These are phyloP conservation scores for Lactarius hatsudake DNA, from an alignment of 768 basidiomycete species.

Conservation along the genomic window DNA sequence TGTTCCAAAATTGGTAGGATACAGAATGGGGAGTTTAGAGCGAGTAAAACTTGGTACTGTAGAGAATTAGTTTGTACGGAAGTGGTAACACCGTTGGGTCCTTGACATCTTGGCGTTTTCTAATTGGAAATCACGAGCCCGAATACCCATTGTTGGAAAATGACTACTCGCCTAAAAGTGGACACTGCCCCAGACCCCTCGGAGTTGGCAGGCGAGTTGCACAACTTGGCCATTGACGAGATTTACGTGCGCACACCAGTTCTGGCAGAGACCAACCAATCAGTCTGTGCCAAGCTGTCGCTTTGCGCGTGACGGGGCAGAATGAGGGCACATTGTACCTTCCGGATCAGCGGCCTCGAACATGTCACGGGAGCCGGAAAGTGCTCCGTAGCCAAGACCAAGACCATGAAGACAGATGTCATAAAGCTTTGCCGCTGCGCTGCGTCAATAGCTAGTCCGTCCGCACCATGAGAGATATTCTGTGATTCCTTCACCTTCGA, in stretches of 20 bases:
- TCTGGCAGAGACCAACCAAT: conserved; percentile 40
- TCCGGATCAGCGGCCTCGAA: conserved; percentile 47
- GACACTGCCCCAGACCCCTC: conserved; percentile 45
- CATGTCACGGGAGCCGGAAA: conserved; percentile 23
- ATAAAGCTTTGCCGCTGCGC: conserved; percentile 36
- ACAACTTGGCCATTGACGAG: conserved; percentile 45
- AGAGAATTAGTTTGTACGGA: background rate
- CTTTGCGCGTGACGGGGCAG: background rate
- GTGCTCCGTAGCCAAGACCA: background rate
- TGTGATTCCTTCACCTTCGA: conserved; percentile 47
- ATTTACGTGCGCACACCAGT: conserved; percentile 42
- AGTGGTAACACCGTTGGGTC: background rate
- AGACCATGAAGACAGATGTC: background rate
- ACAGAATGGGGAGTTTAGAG: background rate
- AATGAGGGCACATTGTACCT: conserved; percentile 2
- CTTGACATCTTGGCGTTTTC: conserved; percentile 7
- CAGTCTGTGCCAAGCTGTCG: background rate
- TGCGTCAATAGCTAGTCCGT: conserved; percentile 36
- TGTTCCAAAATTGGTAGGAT: background rate
- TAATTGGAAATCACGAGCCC: background rate
- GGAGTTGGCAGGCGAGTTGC: conserved; percentile 43
- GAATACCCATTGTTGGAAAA: conserved; percentile 30
- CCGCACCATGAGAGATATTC: conserved; percentile 42
- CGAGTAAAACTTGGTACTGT: background rate
- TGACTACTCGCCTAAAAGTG: conserved; percentile 45